Conservation (phyloP, 192 early-diverging fungal genomes). For the Kappamyces sp. region DNA sequence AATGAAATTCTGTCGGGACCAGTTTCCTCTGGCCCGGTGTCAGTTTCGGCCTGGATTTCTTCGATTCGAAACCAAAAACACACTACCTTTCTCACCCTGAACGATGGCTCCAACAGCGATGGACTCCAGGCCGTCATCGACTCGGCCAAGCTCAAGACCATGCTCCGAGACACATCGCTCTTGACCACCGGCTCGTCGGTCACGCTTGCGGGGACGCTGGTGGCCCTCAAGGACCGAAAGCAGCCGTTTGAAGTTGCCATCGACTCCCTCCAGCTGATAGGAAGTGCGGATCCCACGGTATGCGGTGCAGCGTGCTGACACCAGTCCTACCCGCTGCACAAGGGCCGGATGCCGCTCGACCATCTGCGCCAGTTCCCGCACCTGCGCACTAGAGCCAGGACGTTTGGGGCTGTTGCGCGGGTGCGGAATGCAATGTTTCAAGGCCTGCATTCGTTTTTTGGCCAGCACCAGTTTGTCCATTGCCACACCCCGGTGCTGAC, state of each 20-base stretch:
- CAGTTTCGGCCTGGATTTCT: constrained; percentile 73
- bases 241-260: constrained; percentile 70
- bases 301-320: background rate
- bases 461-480: constrained; percentile 63
- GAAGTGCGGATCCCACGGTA: constrained; percentile 57
- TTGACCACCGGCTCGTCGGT: constrained; percentile 71
- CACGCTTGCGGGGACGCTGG: constrained; percentile 60
- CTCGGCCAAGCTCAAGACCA: constrained; percentile 7
- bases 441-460: constrained; percentile 70
- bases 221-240: constrained; percentile 61
- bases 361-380: constrained; percentile 52
- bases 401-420: constrained; percentile 67
- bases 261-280: constrained; percentile 39
- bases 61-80: constrained; percentile 76
- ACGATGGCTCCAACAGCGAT: constrained; percentile 66
- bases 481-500: constrained; percentile 80
- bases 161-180: background rate
- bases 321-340: constrained; percentile 59
- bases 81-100: constrained; percentile 67
- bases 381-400: constrained; percentile 60
- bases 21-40: constrained; percentile 20
- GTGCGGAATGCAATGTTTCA: constrained; percentile 59
- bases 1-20: too few species aligned
- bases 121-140: constrained; percentile 67
- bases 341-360: background rate